A percentile compares a stretch with the other conserved stretches of the same genome.
phyloP scores from a whole-genome alignment of 2,329 filamentous ascomycete species.

The Sarocladium brachiariae region DNA sequence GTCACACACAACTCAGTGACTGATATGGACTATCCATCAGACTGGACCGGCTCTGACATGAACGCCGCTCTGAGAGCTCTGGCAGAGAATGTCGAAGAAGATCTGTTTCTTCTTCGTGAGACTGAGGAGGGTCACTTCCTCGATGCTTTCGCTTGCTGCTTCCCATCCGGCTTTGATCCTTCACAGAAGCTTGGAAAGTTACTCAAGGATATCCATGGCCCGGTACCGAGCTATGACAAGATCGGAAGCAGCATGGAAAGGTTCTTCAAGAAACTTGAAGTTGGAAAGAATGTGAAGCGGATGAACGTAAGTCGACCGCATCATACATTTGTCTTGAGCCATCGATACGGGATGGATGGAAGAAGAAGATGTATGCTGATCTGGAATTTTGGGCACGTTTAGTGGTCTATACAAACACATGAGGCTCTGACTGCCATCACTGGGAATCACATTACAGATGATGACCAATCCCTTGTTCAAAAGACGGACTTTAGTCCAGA shows the following conservation, averaged over 20 bases:
- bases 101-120: slow-evolving; percentile 43
- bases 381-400: not conserved
- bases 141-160: slow-evolving; percentile 45
- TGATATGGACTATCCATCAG: slow-evolving; percentile 20
- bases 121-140: slow-evolving; percentile 34
- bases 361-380: not conserved
- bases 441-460: slow-evolving; percentile 29
- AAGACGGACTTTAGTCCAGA: slow-evolving; percentile 31
- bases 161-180: slow-evolving; percentile 46
- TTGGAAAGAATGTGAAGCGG: slow-evolving; percentile 42
- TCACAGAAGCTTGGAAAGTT: slow-evolving; percentile 40
- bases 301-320: slow-evolving; percentile 35
- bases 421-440: slow-evolving; percentile 29
- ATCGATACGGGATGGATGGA: no score
- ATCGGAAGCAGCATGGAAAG: slow-evolving; percentile 49
- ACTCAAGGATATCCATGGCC: slow-evolving; percentile 42
- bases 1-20: slow-evolving; percentile 35
- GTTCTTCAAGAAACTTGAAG: slow-evolving; percentile 41
- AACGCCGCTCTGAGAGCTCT: slow-evolving; percentile 31
- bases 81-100: slow-evolving; percentile 47
- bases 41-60: slow-evolving; percentile 16
- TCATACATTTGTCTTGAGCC: no score
- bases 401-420: slow-evolving; percentile 45
- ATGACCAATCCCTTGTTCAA: slow-evolving; percentile 14
- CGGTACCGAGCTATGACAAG: slow-evolving; percentile 48